Evolutionary conservation across 2,329 filamentous ascomycete species (phyloP).

Genomic region (Fusarium dlaminii): DNA sequence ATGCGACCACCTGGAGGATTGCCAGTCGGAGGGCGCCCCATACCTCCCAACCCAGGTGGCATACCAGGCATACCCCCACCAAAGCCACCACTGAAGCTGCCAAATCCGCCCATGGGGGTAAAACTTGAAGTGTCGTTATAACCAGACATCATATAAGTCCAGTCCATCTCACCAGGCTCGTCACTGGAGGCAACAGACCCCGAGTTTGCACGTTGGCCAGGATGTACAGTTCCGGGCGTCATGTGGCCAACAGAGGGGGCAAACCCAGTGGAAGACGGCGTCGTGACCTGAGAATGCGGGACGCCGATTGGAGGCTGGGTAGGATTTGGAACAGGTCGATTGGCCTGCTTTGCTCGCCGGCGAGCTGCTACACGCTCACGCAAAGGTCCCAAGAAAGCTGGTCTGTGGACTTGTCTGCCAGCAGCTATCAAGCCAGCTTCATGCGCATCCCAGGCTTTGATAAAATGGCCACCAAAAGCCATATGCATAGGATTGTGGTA

Average conservation of each 20-base stretch:
- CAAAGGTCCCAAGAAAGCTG: constrained; percentile 59
- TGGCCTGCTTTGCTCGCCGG: constrained; percentile 45
- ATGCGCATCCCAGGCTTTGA: constrained; percentile 71
- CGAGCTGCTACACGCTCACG: constrained; percentile 55
- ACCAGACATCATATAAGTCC: constrained; percentile 58
- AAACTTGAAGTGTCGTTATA: constrained; percentile 50
- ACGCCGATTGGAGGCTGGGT: constrained; percentile 40
- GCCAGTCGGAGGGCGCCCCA: constrained; percentile 19
- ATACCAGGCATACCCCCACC: constrained; percentile 40
- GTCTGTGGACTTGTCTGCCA: constrained; percentile 55
- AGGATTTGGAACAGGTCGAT: constrained; percentile 35
- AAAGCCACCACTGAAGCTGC: constrained; percentile 39
- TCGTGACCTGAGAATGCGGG: constrained; percentile 32
- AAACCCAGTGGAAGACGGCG: constrained; percentile 47
- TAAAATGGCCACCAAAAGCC: constrained; percentile 65
- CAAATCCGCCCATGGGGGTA: constrained; percentile 44
- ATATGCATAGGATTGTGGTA: constrained; percentile 66
- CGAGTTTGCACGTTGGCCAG: constrained; percentile 18
- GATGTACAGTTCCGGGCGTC: constrained; percentile 8
- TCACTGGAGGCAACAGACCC: constrained; percentile 38
- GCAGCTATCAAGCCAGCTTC: constrained; percentile 57
- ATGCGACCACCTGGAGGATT: constrained; percentile 38
- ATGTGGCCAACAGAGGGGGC: constrained; percentile 42
- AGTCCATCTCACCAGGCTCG: constrained; percentile 56
- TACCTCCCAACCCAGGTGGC: constrained; percentile 25